Evolutionary conservation across 176 grass and related monocot genomes (phyloP).

Genomic region (Bonia amplexicaulis): DNA sequence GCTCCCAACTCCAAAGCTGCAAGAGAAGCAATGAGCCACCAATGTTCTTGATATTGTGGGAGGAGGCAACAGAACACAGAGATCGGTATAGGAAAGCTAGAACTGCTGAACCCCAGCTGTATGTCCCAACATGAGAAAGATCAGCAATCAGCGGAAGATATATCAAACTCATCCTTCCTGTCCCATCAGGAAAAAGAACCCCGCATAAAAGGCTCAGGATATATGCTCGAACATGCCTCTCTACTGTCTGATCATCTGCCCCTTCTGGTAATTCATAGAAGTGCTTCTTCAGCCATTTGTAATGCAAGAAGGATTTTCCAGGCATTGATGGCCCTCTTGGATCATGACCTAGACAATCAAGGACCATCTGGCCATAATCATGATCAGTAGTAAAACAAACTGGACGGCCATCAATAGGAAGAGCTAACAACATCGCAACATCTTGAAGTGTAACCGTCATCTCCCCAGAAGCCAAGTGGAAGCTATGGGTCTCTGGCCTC

Average conservation of each 20-base stretch:
- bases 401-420: constrained; percentile 47
- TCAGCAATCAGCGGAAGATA: constrained; percentile 57
- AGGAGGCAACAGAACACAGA: constrained; percentile 58
- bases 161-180: constrained; percentile 55
- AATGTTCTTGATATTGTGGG: constrained; percentile 59
- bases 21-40: constrained; percentile 62
- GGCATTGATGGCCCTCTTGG: constrained; percentile 54
- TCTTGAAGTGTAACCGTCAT: constrained; percentile 58
- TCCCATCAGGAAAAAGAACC: constrained; percentile 60
- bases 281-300: constrained; percentile 60
- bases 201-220: constrained; percentile 60
- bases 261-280: constrained; percentile 60
- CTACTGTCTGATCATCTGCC: constrained; percentile 40
- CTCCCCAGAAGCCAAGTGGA: constrained; percentile 53
- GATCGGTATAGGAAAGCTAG: constrained; percentile 58
- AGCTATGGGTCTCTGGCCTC: constrained; percentile 62
- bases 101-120: constrained; percentile 50
- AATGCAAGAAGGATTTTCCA: constrained; percentile 56
- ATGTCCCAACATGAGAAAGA: constrained; percentile 53
- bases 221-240: constrained; percentile 61
- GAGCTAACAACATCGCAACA: constrained; percentile 51
- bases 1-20: constrained; percentile 77
- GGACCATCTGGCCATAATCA: constrained; percentile 51
- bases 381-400: constrained; percentile 55
- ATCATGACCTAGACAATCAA: constrained; percentile 54